phyloP scores from a whole-genome alignment of 345 rosid species.

The Viola odorata region DNA sequence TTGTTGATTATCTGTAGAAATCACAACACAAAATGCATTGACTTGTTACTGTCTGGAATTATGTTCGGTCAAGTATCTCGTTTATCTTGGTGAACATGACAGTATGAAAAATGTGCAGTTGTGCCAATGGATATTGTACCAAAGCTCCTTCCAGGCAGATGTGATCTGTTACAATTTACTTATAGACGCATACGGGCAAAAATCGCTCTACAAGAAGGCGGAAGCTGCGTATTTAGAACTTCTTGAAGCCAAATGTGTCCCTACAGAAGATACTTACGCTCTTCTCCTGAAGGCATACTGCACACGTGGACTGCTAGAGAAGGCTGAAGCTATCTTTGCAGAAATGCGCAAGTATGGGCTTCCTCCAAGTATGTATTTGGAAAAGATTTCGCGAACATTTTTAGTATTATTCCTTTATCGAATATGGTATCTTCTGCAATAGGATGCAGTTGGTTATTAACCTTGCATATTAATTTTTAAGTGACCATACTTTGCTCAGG shows the following conservation, averaged over 20 bases:
- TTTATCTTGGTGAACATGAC: neutral
- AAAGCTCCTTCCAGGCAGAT: slow-evolving; percentile 80
- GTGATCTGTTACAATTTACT: slow-evolving; percentile 84
- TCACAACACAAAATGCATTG: too few relatives aligned
- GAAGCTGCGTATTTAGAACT: slow-evolving; percentile 67
- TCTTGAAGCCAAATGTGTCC: slow-evolving; percentile 67
- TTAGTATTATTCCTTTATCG: too few relatives aligned
- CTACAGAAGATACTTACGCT: slow-evolving; percentile 87
- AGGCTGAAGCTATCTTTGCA: slow-evolving; percentile 66
- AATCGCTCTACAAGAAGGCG: slow-evolving; percentile 54
- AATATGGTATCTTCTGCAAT: too few relatives aligned
- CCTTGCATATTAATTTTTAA: neutral
- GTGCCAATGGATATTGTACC: slow-evolving; percentile 73
- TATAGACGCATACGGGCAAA: slow-evolving; percentile 81
- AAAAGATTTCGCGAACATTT: too few relatives aligned
- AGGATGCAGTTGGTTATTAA: too few relatives aligned
- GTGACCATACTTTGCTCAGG: slow-evolving; percentile 32
- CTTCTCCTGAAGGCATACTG: slow-evolving; percentile 80
- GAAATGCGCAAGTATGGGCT: slow-evolving; percentile 75
- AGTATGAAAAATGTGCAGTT: slow-evolving; percentile 36
- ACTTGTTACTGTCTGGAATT: too few relatives aligned
- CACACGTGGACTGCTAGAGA: slow-evolving; percentile 45
- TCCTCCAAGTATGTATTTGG: slow-evolving; percentile 57
- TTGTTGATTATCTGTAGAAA: too few relatives aligned
- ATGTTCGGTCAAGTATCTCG: too few relatives aligned